Evolutionary conservation across 2,329 filamentous ascomycete genomes (phyloP).

Genomic region (Coniochaeta hoffmannii): DNA sequence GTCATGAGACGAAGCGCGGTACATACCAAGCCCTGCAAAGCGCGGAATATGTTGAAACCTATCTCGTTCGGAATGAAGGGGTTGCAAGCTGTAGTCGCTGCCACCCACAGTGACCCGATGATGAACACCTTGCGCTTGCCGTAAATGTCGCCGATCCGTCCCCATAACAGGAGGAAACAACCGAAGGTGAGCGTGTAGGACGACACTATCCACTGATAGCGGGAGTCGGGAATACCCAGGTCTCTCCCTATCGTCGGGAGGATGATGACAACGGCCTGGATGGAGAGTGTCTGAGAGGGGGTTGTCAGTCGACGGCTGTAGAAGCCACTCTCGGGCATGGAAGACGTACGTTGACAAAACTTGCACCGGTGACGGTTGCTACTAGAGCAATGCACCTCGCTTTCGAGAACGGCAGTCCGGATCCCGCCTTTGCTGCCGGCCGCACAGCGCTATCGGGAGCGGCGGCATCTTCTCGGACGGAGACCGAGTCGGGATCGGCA

Average conservation of each 20-base stretch:
- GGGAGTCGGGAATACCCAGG: constrained; percentile 47
- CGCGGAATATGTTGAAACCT: constrained; percentile 59
- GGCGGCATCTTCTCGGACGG: background rate
- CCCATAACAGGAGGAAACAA: constrained; percentile 62
- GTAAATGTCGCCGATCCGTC: constrained; percentile 59
- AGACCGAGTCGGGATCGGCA: background rate
- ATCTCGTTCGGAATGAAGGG: constrained; percentile 62
- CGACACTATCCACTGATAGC: constrained; percentile 60
- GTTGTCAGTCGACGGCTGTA: constrained; percentile 5
- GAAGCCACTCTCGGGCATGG: background rate
- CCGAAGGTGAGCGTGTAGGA: constrained; percentile 60
- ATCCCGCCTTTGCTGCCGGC: background rate
- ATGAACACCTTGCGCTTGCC: constrained; percentile 61
- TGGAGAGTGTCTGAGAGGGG: constrained; percentile 40
- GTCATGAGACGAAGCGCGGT: background rate
- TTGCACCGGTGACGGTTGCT: constrained; percentile 45
- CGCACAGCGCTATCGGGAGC: background rate
- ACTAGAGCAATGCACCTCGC: constrained; percentile 47
- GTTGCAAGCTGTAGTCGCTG: constrained; percentile 48
- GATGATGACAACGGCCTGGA: constrained; percentile 54
- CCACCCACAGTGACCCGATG: constrained; percentile 55
- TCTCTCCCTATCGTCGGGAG: constrained; percentile 53
- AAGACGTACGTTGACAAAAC: constrained; percentile 43
- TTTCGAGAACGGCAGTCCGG: constrained; percentile 29
- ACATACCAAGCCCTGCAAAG: constrained; percentile 52